Evolutionary conservation across 192 early-diverging fungal genomes (phyloP).

Genomic region (Backusella westeae): DNA sequence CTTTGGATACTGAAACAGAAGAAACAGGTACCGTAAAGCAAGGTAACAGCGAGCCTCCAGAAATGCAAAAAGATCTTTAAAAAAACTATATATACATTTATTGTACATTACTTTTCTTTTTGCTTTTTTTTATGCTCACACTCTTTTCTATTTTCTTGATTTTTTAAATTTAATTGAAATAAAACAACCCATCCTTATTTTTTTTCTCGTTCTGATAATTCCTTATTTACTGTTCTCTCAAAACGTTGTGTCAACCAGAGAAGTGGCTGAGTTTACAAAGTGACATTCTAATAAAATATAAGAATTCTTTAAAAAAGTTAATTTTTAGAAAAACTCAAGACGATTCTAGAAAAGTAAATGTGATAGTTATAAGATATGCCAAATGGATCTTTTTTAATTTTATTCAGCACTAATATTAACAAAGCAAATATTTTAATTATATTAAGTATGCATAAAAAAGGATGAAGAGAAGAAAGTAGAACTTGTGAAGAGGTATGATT

Average conservation of each 20-base stretch:
- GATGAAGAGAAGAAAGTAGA: background rate
- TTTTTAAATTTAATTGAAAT: no score
- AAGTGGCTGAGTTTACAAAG: no score
- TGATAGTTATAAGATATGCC: background rate
- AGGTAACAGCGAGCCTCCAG: background rate
- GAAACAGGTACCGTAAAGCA: background rate
- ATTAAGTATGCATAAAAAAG: background rate
- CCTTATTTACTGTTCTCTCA: no score
- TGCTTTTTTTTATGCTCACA: background rate
- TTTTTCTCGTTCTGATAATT: no score
- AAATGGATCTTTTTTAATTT: background rate
- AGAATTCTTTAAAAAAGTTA: no score
- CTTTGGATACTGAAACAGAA: background rate
- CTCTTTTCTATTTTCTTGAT: background rate
- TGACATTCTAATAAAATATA: no score
- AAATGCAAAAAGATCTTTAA: slow-evolving; percentile 4
- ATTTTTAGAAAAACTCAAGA: background rate
- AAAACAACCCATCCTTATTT: no score
- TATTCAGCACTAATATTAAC: background rate
- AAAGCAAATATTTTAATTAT: background rate
- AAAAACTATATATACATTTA: background rate
- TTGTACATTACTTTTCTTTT: background rate
- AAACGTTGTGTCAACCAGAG: no score
- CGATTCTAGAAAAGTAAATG: background rate
- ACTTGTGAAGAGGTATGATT: background rate